A percentile compares a stretch with the other conserved stretches of the same genome.
These are phyloP conservation scores for Massariosphaeria phaeospora DNA, from an alignment of 495 filamentous ascomycete genomes.

Conservation along the genomic window DNA sequence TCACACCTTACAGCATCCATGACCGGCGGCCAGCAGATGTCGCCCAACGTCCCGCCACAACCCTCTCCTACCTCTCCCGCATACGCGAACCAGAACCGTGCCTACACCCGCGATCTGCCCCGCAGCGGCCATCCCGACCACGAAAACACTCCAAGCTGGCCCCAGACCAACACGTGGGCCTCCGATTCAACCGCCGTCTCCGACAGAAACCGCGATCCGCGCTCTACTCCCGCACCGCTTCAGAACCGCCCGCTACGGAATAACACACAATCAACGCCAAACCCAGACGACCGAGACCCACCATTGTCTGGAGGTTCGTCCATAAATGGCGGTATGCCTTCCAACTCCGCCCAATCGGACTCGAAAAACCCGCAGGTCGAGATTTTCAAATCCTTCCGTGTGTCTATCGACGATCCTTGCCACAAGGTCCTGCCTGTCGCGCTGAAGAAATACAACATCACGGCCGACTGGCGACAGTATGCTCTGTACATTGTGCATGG, in stretches of 20 bases:
- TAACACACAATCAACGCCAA: slow-evolving; percentile 47
- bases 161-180: slow-evolving; percentile 22
- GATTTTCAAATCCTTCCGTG: slow-evolving; percentile 97
- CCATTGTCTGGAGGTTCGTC: slow-evolving; percentile 37
- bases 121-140: slow-evolving; percentile 36
- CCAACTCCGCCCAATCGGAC: slow-evolving; percentile 31
- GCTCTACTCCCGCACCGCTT: slow-evolving; percentile 27
- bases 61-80: slow-evolving; percentile 81
- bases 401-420: slow-evolving; percentile 96
- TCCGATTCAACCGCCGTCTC: slow-evolving; percentile 24
- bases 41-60: slow-evolving; percentile 62
- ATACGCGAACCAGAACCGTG: slow-evolving; percentile 34
- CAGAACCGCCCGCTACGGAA: slow-evolving; percentile 34
- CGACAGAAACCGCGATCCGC: slow-evolving; percentile 21
- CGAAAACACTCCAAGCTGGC: slow-evolving; percentile 41
- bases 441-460: slow-evolving; percentile 96
- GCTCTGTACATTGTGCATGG: slow-evolving; percentile 97
- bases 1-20: slow-evolving; percentile 67
- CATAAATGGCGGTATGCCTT: slow-evolving; percentile 35
- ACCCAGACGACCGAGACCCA: slow-evolving; percentile 46
- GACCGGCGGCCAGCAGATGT: slow-evolving; percentile 57
- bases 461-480: slow-evolving; percentile 93
- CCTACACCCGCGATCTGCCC: slow-evolving; percentile 24
- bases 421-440: slow-evolving; percentile 95
- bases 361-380: slow-evolving; percentile 59